Conservation (phyloP, 202 grass and related monocot species). For the Musa balbisiana region DNA sequence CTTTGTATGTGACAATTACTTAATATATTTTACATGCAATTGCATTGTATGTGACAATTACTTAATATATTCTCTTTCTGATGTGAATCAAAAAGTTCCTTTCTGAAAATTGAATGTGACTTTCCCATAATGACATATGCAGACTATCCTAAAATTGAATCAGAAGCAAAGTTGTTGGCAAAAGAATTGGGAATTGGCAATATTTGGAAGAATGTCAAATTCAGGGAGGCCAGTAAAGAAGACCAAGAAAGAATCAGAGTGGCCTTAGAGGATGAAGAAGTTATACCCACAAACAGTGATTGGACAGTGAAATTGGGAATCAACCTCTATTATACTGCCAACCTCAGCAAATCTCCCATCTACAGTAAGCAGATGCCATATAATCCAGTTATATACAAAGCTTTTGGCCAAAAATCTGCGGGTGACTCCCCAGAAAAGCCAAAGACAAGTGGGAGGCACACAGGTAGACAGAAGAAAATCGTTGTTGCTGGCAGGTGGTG, state of each 20-base stretch:
- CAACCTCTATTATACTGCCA: constrained; percentile 92
- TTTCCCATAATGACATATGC: constrained; percentile 34
- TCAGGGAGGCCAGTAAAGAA: constrained; percentile 47
- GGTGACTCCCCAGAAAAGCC: constrained; percentile 30
- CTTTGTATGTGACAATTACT: no score
- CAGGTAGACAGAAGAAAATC: constrained; percentile 64
- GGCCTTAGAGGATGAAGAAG: constrained; percentile 79
- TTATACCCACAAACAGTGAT: constrained; percentile 72
- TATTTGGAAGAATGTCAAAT: constrained; percentile 74
- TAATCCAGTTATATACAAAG: constrained; percentile 90
- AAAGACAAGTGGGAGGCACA: constrained; percentile 18
- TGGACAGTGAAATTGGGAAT: constrained; percentile 98
- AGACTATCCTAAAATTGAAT: constrained; percentile 89
- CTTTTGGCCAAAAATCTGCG: constrained; percentile 64
- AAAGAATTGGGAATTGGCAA: constrained; percentile 61
- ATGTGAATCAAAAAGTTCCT: neutral
- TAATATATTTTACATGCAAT: no score
- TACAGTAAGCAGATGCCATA: constrained; percentile 97
- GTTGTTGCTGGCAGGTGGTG: constrained; percentile 87
- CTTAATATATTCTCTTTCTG: no score
- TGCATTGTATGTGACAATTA: no score
- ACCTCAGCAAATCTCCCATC: constrained; percentile 92
- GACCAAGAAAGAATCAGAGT: constrained; percentile 52
- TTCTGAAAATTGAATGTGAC: neutral
- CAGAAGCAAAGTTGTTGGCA: constrained; percentile 62